Conservation (phyloP, 805 yeast genomes). For the Candida montana region DNA sequence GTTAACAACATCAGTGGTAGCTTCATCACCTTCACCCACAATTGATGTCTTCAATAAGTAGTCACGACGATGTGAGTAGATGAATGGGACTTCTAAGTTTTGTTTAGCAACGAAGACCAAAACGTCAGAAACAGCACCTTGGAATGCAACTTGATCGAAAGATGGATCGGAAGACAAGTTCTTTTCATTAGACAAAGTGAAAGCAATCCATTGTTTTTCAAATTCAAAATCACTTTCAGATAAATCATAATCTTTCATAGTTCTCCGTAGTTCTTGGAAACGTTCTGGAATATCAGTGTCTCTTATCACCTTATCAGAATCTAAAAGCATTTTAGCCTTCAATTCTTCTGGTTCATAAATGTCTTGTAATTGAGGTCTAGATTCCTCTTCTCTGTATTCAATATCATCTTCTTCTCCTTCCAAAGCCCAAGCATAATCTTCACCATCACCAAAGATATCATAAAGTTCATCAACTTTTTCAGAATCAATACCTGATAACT, state of each 20-base stretch:
- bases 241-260: conserved; percentile 63
- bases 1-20: conserved; percentile 34
- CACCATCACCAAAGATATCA: conserved; percentile 96
- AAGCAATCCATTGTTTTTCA: conserved; percentile 81
- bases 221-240: conserved; percentile 59
- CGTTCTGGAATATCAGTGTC: conserved; percentile 89
- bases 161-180: conserved; percentile 28
- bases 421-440: conserved; percentile 96
- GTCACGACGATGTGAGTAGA: conserved; percentile 94
- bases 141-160: conserved; percentile 44
- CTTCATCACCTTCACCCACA: conserved; percentile 37
- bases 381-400: conserved; percentile 36
- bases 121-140: conserved; percentile 63
- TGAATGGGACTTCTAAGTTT: conserved; percentile 85
- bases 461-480: conserved; percentile 89
- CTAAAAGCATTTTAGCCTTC: conserved; percentile 85
- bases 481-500: conserved; percentile 64
- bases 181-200: conserved; percentile 55
- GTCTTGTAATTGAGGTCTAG: conserved; percentile 60
- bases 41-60: conserved; percentile 60
- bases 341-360: conserved; percentile 94
- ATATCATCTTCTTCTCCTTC: conserved; percentile 72
- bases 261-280: conserved; percentile 67
- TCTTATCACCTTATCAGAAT: conserved; percentile 83
- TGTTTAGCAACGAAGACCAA: conserved; percentile 72